Base-by-base conservation (phyloP, 2,329 filamentous ascomycete species). In the Grosmannia serpens region DNA sequence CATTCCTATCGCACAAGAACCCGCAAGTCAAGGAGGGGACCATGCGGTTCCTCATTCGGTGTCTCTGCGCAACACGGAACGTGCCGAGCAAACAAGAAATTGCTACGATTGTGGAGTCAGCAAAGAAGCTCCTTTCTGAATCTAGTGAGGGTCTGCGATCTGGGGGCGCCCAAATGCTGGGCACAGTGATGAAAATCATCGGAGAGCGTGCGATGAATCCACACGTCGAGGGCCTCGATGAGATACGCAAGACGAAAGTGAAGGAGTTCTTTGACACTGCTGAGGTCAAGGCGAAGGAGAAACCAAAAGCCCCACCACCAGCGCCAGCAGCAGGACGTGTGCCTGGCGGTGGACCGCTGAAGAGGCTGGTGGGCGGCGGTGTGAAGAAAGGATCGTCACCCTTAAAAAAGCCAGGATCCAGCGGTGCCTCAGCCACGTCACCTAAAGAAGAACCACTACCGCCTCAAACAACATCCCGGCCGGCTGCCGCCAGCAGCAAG, bases 121-220 rank as follows among this genome's bases (percentile, higher is more conserved):
- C 85, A 31, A 96, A 92, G 67, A 97, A 96, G 71, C 77, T 97
- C 9, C 78, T 99, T 20, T 86, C 91, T 0, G 94, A 99, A 69
- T 92, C 89, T 0, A 91, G 86, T 64, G 91, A 95, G 65, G 86
- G 81, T 3, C 83, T 95, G 60, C 84, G 94, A 72, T 87, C 92
- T 54, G 91, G 90, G 33, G 94, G 91, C 70, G 91, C 91, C 17
- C 94, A 99, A 71, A 85, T 94, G 38, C 77, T 99, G 3, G 94
- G 95, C 63, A 96, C 91, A 0, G 73, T 99, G 55, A 97, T 96
- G 94, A 99, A 97, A 75, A 97, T 99, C 58, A 89, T 97, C 75
- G 92, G 94, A 49, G 95, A 99, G 71, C 84, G 94, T 59, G 89
- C 89, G 56, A 99, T 99, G 94, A 90, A 88, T 50, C 87, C 89